Conservation (phyloP, 2,329 filamentous ascomycete genomes). For the Nannizziopsis arthrosporioides region DNA sequence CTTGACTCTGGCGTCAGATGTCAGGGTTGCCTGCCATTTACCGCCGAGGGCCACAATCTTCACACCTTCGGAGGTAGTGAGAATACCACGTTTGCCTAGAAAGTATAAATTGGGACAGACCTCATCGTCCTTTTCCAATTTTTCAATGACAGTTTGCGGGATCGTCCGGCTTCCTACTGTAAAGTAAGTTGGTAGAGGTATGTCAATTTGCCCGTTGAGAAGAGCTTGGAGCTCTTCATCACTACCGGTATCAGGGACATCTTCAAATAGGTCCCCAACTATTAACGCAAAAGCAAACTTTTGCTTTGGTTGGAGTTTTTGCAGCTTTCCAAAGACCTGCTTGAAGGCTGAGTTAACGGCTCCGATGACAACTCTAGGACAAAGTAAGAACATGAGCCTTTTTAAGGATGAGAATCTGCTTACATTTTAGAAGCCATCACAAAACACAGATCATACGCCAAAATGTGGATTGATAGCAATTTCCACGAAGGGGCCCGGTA, state of each 20-base stretch:
- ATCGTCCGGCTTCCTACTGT: constrained; percentile 64
- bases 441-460: background rate
- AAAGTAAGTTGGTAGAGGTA: constrained; percentile 85
- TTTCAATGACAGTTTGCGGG: constrained; percentile 58
- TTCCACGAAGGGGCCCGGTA: background rate
- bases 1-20: constrained; percentile 34
- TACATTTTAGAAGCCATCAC: constrained; percentile 51
- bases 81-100: constrained; percentile 72
- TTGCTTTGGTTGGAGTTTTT: constrained; percentile 73
- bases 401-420: constrained; percentile 15
- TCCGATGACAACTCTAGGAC: constrained; percentile 57
- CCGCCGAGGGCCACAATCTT: constrained; percentile 82
- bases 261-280: constrained; percentile 68
- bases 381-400: background rate
- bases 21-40: constrained; percentile 45
- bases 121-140: constrained; percentile 58
- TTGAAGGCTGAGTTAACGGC: constrained; percentile 68
- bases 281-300: constrained; percentile 76
- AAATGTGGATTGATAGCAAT: background rate
- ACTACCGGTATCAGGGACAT: constrained; percentile 36
- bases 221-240: constrained; percentile 54
- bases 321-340: constrained; percentile 66
- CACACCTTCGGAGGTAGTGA: constrained; percentile 81
- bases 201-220: constrained; percentile 56
- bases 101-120: constrained; percentile 87